A percentile compares a stretch with the other conserved stretches of the same genome.
Conservation (phyloP, 1,284 basidiomycete species). For the Heterobasidion parviporum region DNA sequence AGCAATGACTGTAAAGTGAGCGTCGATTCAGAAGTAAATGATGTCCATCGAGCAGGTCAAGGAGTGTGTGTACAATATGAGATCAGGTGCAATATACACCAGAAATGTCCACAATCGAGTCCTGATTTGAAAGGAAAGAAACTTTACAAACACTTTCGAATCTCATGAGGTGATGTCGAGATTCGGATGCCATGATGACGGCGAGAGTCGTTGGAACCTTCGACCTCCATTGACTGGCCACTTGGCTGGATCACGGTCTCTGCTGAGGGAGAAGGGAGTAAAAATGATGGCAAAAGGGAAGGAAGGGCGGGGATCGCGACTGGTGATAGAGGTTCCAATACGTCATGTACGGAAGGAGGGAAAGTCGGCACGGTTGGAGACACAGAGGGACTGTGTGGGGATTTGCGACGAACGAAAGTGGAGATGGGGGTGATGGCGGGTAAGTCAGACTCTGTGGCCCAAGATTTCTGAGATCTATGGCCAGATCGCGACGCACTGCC, state of each 20-base stretch:
- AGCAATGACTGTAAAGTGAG: no score
- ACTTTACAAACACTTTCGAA: background rate
- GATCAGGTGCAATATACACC: no score
- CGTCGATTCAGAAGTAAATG: no score
- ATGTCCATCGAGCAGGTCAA: no score
- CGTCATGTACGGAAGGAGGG: slow-evolving; percentile 33
- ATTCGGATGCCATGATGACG: slow-evolving; percentile 1
- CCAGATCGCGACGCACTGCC: slow-evolving; percentile 8
- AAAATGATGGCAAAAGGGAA: slow-evolving; percentile 29
- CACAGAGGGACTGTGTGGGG: slow-evolving; percentile 63
- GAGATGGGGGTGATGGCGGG: slow-evolving; percentile 62
- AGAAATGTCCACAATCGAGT: no score
- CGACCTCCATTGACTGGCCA: background rate
- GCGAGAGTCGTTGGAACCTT: background rate
- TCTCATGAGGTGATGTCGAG: background rate
- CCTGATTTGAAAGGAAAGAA: no score
- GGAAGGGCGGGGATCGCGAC: slow-evolving; percentile 54
- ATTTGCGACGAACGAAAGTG: slow-evolving; percentile 66
- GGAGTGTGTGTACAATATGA: no score
- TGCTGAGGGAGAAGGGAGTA: slow-evolving; percentile 15
- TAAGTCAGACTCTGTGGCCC: slow-evolving; percentile 21
- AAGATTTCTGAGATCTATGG: slow-evolving; percentile 5
- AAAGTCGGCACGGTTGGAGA: slow-evolving; percentile 34
- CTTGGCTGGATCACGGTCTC: background rate
- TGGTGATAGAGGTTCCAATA: slow-evolving; percentile 19